These are phyloP conservation scores for Ogataea allantospora DNA, from an alignment of 805 yeast genomes.

Conservation along the genomic window DNA sequence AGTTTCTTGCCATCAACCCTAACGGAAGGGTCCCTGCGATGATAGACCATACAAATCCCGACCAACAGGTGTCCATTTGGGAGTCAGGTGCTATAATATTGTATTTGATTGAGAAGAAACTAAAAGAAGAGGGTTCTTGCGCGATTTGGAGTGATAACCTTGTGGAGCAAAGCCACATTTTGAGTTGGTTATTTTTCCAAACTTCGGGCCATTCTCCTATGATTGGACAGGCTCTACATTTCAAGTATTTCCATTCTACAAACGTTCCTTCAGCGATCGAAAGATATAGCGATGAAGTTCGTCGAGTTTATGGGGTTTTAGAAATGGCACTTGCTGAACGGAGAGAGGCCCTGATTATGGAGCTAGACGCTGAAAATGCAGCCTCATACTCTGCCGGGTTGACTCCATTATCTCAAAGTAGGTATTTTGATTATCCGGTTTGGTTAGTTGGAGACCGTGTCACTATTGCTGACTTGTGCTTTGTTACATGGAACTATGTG, in stretches of 20 bases:
- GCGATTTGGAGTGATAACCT: constrained; percentile 77
- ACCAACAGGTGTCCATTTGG: constrained; percentile 81
- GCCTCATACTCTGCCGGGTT: constrained; percentile 86
- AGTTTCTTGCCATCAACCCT: constrained; percentile 90
- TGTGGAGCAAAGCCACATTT: constrained; percentile 78
- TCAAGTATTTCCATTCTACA: constrained; percentile 84
- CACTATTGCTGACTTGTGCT: constrained; percentile 86
- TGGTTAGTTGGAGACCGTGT: constrained; percentile 89
- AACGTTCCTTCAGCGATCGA: constrained; percentile 87
- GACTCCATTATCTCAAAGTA: constrained; percentile 78
- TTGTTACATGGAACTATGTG: constrained; percentile 96
- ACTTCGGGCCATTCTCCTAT: constrained; percentile 98
- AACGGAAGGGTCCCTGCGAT: constrained; percentile 95
- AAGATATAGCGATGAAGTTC: constrained; percentile 86
- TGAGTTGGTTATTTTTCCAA: constrained; percentile 90
- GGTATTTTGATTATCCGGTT: constrained; percentile 88
- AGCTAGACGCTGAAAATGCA: constrained; percentile 81
- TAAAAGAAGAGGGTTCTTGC: constrained; percentile 63
- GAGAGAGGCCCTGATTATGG: constrained; percentile 87
- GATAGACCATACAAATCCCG: constrained; percentile 71
- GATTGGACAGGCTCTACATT: constrained; percentile 96
- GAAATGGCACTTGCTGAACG: constrained; percentile 95
- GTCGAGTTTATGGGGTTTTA: constrained; percentile 89
- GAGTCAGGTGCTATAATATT: constrained; percentile 91
- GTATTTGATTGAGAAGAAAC: constrained; percentile 70